Evolutionary conservation across 164 flowering plant species (phyloP).

Genomic region (Annona cherimola): DNA sequence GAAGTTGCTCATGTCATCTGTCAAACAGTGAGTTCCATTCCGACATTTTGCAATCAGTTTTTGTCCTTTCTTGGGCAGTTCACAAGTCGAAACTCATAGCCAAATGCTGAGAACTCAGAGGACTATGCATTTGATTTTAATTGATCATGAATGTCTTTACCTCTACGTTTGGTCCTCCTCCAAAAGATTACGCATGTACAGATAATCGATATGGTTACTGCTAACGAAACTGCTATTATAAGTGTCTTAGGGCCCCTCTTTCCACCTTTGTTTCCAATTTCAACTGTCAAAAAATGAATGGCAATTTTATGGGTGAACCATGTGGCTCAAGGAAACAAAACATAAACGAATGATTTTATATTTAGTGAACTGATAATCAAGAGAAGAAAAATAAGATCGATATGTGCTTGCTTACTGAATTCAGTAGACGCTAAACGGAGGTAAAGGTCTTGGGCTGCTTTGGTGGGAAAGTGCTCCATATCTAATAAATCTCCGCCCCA

Average conservation of each 20-base stretch:
- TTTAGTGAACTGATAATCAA: background rate
- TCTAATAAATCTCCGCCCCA: constrained; percentile 4
- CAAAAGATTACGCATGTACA: background rate
- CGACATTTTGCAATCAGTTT: too few relatives aligned
- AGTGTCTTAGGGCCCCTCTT: background rate
- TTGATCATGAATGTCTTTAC: background rate
- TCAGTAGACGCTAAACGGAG: constrained; percentile 13
- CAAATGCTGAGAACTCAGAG: too few relatives aligned
- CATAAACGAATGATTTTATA: background rate
- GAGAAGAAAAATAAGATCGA: background rate
- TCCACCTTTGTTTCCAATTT: background rate
- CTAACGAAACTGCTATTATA: background rate
- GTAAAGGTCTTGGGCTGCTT: constrained; percentile 8
- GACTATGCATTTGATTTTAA: too few relatives aligned
- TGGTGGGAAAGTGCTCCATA: background rate
- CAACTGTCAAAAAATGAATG: background rate
- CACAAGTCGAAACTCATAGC: too few relatives aligned
- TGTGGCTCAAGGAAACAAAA: background rate
- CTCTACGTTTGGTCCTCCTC: background rate
- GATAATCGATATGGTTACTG: background rate
- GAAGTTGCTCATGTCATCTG: too few relatives aligned
- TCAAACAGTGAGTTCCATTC: too few relatives aligned
- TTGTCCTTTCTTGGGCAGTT: too few relatives aligned
- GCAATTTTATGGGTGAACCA: background rate
- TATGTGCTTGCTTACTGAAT: constrained; percentile 3